Percentiles rank a stretch among this genome's conserved stretches.
phyloP scores from a whole-genome alignment of 768 basidiomycete genomes.

The Chalciporus sphaerocephalus region DNA sequence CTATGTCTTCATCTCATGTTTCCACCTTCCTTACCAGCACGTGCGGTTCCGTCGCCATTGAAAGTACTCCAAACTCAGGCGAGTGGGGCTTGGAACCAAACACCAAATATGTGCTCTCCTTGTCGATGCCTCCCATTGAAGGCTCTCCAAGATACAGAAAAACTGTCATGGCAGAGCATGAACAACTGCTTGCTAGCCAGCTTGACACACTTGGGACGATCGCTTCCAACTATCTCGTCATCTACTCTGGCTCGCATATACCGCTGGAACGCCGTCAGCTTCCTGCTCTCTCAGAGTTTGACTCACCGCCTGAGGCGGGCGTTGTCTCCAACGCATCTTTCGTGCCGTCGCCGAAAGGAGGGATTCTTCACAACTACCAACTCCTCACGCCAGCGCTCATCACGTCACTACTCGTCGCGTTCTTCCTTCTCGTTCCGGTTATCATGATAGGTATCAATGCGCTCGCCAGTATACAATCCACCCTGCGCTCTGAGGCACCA shows the following conservation, averaged over 20 bases:
- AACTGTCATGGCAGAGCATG: slow-evolving; percentile 46
- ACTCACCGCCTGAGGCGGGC: slow-evolving; percentile 22
- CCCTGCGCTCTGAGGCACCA: slow-evolving; percentile 56
- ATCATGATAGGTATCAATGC: slow-evolving; percentile 60
- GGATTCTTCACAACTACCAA: slow-evolving; percentile 71
- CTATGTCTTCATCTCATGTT: slow-evolving; percentile 32
- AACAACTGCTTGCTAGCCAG: slow-evolving; percentile 42
- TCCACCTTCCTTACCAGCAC: slow-evolving; percentile 43
- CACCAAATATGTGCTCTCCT: slow-evolving; percentile 51
- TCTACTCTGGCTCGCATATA: slow-evolving; percentile 55
- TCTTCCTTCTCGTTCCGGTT: slow-evolving; percentile 68
- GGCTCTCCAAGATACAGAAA: slow-evolving; percentile 43
- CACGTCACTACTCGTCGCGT: slow-evolving; percentile 52
- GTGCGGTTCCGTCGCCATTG: slow-evolving; percentile 50
- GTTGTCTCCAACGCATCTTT: slow-evolving; percentile 30
- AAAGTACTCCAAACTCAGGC: slow-evolving; percentile 38
- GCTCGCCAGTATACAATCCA: slow-evolving; percentile 70
- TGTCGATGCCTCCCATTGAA: slow-evolving; percentile 50
- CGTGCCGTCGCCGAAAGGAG: slow-evolving; percentile 38
- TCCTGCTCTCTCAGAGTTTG: slow-evolving; percentile 26
- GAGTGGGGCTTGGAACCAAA: slow-evolving; percentile 34
- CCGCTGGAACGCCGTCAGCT: slow-evolving; percentile 41
- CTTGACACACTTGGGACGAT: slow-evolving; percentile 45
- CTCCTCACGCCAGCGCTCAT: slow-evolving; percentile 75
- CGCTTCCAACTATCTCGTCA: slow-evolving; percentile 60